These are phyloP conservation scores for Syncephalastrum monosporum DNA, from an alignment of 371 early-diverging fungal genomes.

Conservation along the genomic window DNA sequence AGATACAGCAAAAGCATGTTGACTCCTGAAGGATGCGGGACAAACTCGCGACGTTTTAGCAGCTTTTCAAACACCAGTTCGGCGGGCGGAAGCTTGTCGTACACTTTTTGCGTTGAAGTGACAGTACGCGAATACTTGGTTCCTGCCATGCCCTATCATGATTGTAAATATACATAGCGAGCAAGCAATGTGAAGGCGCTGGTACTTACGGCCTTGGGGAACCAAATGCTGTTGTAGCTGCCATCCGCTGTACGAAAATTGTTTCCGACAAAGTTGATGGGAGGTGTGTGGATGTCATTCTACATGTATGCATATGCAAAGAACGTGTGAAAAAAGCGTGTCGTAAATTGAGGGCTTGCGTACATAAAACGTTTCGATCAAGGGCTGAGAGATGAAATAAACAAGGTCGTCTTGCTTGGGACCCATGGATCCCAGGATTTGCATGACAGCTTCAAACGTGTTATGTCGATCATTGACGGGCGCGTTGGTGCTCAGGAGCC, in stretches of 20 bases:
- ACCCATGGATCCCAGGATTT: slow-evolving; percentile 34
- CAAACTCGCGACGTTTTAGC: slow-evolving; percentile 33
- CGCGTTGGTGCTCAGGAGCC: slow-evolving; percentile 32
- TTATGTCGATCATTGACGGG: slow-evolving; percentile 44
- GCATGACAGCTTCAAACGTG: slow-evolving; percentile 44
- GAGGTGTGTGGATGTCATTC: slow-evolving; percentile 46
- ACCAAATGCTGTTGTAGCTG: slow-evolving; percentile 37
- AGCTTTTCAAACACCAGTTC: slow-evolving; percentile 35
- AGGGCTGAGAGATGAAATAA: slow-evolving; percentile 25
- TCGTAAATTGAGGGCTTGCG: slow-evolving; percentile 1
- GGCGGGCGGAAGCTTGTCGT: slow-evolving; percentile 32
- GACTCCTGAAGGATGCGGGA: slow-evolving; percentile 31
- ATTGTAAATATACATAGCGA: neutral
- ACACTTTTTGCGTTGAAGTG: slow-evolving; percentile 15
- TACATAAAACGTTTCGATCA: slow-evolving; percentile 33
- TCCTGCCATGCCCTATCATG: slow-evolving; percentile 37
- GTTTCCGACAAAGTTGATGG: slow-evolving; percentile 35
- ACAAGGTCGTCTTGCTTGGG: slow-evolving; percentile 34
- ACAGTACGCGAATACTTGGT: slow-evolving; percentile 44
- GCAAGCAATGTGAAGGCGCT: neutral
- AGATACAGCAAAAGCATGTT: slow-evolving; percentile 49
- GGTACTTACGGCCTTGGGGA: slow-evolving; percentile 38
- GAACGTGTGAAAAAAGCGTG: neutral
- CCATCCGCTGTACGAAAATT: slow-evolving; percentile 54
- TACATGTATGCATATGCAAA: slow-evolving; percentile 12